phyloP scores from a whole-genome alignment of 257 asterid genomes.

The Orobanche coerulescens region DNA sequence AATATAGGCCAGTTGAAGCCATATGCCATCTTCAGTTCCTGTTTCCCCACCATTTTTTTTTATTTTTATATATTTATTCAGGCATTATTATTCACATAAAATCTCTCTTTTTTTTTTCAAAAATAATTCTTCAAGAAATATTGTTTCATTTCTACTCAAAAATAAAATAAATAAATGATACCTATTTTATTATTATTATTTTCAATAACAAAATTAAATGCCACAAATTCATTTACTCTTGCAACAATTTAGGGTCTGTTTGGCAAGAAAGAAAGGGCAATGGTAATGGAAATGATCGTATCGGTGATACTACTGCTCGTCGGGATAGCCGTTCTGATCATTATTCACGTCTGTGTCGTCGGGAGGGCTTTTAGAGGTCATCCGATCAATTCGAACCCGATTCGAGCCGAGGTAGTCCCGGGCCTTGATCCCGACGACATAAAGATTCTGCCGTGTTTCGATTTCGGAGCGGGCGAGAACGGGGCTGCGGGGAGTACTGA shows the following conservation, averaged over 20 bases:
- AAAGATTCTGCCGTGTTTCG: conserved; percentile 45
- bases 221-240: conserved; percentile 6
- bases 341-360: conserved; percentile 54
- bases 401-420: conserved; percentile 14
- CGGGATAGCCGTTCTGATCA: conserved; percentile 35
- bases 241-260: neutral
- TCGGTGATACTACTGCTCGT: conserved; percentile 34
- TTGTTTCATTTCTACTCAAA: conserved; percentile 23
- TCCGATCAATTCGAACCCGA: neutral
- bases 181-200: neutral
- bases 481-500: conserved; percentile 4
- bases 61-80: neutral
- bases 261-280: conserved; percentile 16
- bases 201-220: conserved; percentile 14
- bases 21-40: conserved; percentile 22
- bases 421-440: conserved; percentile 47
- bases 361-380: conserved; percentile 42
- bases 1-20: conserved; percentile 14
- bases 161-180: neutral
- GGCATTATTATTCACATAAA: neutral
- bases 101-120: neutral
- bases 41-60: conserved; percentile 21
- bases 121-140: conserved; percentile 13
- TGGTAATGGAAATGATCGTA: conserved; percentile 41
- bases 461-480: conserved; percentile 30